phyloP scores from a whole-genome alignment of 768 basidiomycete genomes.

The Pleurotus eryngii region DNA sequence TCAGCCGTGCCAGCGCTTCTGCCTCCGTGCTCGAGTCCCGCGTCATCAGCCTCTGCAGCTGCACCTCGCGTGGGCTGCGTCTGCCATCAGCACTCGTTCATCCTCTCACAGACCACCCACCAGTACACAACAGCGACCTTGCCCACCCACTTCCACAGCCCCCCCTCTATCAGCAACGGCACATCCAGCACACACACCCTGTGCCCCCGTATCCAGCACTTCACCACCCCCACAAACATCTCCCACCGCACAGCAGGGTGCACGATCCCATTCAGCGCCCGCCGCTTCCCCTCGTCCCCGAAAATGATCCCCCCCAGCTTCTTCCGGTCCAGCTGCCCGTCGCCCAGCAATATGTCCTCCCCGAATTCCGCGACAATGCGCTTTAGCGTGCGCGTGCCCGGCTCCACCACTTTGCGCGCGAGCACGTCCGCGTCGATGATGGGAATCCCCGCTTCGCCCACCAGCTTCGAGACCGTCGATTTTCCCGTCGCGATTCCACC shows the following conservation, averaged over 20 bases:
- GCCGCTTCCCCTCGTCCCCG: constrained; percentile 66
- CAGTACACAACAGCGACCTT: constrained; percentile 89
- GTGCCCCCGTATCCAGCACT: constrained; percentile 74
- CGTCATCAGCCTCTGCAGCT: constrained; percentile 76
- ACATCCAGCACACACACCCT: constrained; percentile 85
- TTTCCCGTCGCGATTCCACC: constrained; percentile 98
- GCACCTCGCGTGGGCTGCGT: constrained; percentile 73
- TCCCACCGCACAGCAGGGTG: constrained; percentile 86
- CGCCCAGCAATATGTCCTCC: constrained; percentile 52
- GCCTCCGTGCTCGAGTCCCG: constrained; percentile 65
- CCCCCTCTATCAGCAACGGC: constrained; percentile 87
- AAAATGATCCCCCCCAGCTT: constrained; percentile 86
- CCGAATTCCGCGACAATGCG: constrained; percentile 76
- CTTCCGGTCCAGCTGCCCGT: constrained; percentile 78
- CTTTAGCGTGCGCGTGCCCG: constrained; percentile 71
- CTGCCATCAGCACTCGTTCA: neutral
- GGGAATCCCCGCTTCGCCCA: constrained; percentile 67
- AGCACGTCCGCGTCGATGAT: constrained; percentile 91
- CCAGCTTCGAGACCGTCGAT: constrained; percentile 80
- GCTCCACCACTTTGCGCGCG: constrained; percentile 81
- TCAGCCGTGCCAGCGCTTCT: constrained; percentile 72
- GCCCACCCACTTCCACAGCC: constrained; percentile 80
- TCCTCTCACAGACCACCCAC: constrained; percentile 38
- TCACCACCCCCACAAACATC: constrained; percentile 68
- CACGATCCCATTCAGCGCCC: constrained; percentile 76